Base-by-base conservation (phyloP, 2,329 filamentous ascomycete species). In the Beauveria medogensis region DNA sequence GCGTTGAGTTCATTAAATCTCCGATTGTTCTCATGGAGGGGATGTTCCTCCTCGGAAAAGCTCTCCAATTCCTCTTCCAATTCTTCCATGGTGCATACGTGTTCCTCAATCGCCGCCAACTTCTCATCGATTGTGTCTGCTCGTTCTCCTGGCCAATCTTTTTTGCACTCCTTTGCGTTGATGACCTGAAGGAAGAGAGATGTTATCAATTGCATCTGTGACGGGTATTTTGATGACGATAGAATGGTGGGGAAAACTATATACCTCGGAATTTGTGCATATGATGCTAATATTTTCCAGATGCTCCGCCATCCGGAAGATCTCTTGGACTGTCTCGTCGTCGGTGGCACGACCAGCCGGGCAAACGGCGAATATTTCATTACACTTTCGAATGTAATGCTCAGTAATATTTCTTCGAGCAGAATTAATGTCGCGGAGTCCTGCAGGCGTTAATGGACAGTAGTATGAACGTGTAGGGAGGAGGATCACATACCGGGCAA, bases 281-380 rank as follows among this genome's bases (percentile, higher is more conserved):
- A 78, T 68, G 8, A 79, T 77, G n/a, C 74, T 71, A 8, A 78
- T 68, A 3, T 77, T 78, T 0, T 70, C 70, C 1, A 80, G 63
- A 44, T 57, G 26, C 55, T 57, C 55, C 0, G 76, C 78, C 3
- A 80, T 66, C 1, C 76, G 69, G 55, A 80, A 73, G 0, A 80
- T 74, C 10, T 68, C 67, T 26, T 63, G 64, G 1, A 81, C 74
- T 0, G 77, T 74, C 20, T 68, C 67, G 59, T 80, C 74, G 0
- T 74, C 78, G 1, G 65, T 69, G 0, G 77, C 78, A 10, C 79
- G 71, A 0, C 72, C 73, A 18, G 77, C 77, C 26, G 68, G 67
- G 55, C 74, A 75, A 1, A 81, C 70, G 1, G 72, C 77, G 55
- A 81, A 76, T 3, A 81, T 77, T 60, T 79, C 78, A 57, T 82